Base-by-base conservation (phyloP, 371 early-diverging fungal genomes). In the Mortierella sp. region DNA sequence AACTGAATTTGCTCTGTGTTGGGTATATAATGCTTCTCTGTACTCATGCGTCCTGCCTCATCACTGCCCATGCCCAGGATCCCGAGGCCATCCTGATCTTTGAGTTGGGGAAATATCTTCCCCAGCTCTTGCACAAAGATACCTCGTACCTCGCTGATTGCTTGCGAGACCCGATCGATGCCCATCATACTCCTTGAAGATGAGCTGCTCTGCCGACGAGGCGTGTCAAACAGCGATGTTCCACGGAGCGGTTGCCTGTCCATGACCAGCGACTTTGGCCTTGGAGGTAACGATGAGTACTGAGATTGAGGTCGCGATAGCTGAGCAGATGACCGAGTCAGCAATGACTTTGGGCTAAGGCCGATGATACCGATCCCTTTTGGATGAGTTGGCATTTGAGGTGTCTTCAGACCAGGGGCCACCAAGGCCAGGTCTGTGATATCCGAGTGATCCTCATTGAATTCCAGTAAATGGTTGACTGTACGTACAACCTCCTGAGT, bases 401-500 rank as follows among this genome's bases (percentile, higher is more conserved):
- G 52, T 8, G 55, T 41, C 31, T 64, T 63, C 24, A 60, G 27
- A 17, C 64, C 62, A 51, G 71, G 56, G 1, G 64, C 50, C 19
- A 65, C 57, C 14, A 79, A 28, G 0, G 67, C 61, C 34, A 70
- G 37, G 26, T 75, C 69, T 31, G 64, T 44, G 8, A 59, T 55
- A 17, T 64, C 60, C 19, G 64, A 63, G 28, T 67, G 68, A 23
- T 64, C 64, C 9, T 50, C 57, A 11, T 52, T 72, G 42, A 78
- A 72, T 34, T 80, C 80, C 41, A 78, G 42, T 12, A 80, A 62
- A 47, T 72, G 70, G 43, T 80, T 80, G 23, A 80, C 79, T n/a
- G 80, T 80, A 34, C 67, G 43, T 17, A 80, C 72, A 28, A 80
- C 69, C 43, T 80, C 80, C 46, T 79, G 68, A 4, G 73, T 80